Evolutionary conservation across 1,139 yeast species (phyloP), one percentile per base, ranked within the genome.

Genomic region (Entelexis sorbosivorans): DNA sequence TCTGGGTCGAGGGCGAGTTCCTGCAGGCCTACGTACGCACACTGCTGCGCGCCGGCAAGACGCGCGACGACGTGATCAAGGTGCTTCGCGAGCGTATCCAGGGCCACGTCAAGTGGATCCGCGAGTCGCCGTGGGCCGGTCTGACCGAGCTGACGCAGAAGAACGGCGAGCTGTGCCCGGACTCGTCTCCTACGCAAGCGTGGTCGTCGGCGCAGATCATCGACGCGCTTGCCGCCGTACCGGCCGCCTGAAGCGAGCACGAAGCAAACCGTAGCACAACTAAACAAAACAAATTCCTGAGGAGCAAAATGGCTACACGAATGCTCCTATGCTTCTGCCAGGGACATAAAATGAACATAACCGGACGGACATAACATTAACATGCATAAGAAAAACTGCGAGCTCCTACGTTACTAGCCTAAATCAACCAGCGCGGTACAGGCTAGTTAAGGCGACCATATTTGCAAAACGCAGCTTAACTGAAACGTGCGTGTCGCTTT

Each of bases 161-260:
- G 66, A 81, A 83, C 61, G 97, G 97, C 5, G 79, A 72, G 38
- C 60, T 80, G 13, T 91, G 97, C 66, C 62, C 66, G 16, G 98
- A 91, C 65, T 85, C 95, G 1, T 83, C 95, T 59, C 96, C 97
- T 4, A 81, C 96, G 0, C 98, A 91, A 66, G 97, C 97, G 0
- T 91, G 98, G 98, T 84, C 95, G 63, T 70, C 88, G 0, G 82
- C 93, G 3, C 85, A 96, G 61, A 69, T 91, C 55, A 69, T 91
- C 48, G 97, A 91, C 64, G 69, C 91, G 16, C 31, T 44, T 2
- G 45, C 45, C 2, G 45, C 45, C 20, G 36, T 42, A 8, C 19
- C 45, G 13, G 28, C 45, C 16, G 44, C 44, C 20, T 40, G 28
- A 38, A 14, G 6, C n/a, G n/a, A n/a, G n/a, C n/a, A n/a, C n/a